Evolutionary conservation across 768 basidiomycete species (phyloP), one percentile per base, ranked within the genome.

Genomic region (Gloeophyllum trabeum): DNA sequence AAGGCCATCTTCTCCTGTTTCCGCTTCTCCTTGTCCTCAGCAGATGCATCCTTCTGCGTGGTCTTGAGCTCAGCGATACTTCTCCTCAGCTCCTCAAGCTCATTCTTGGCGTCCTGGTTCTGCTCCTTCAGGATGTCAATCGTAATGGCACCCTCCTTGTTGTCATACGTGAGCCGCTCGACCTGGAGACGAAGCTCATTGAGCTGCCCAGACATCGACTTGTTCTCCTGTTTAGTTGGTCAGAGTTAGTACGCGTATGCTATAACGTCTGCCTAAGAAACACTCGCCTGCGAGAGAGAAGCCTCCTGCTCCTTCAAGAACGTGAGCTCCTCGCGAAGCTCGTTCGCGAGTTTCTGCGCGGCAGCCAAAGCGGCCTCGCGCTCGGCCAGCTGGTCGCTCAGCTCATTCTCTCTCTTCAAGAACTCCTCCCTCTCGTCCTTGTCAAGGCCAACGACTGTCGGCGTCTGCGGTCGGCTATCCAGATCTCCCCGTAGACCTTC

Each of bases 1-100:
- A 92, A 70, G 6, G 90, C 92, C 87, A 99, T 89, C 73, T 97
- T 97, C 69, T 98, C 94, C 55, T 94, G 91, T 63, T 98, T 98
- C 61, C 87, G 79, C 71, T 90, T 96, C 71, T 99, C 96, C 66
- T 93, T 97, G 59, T 97, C 96, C 60, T 98, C 96, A 24, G 81
- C 81, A 28, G 83, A 81, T 13, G 83, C 76, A 46, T 88, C 86
- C 61, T 82, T 86, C 61, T 92, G 87, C 10, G 79, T 71, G 25
- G 70, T 65, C 66, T 88, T 91, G 50, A 90, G 62, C 37, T 92
- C 89, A 14, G 72, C 61, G 44, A 92, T 73, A 48, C 78, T 75
- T 62, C 78, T 83, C 69, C 73, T 79, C 34, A 98, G 70, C 54
- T 94, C 92, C 51, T 97, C 94, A 45, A 97, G 65, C 61, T 97